Percentiles rank a stretch among this genome's conserved stretches.
Evolutionary conservation across 805 yeast genomes (phyloP).

Genomic region (Debaryomyces prosopidis): DNA sequence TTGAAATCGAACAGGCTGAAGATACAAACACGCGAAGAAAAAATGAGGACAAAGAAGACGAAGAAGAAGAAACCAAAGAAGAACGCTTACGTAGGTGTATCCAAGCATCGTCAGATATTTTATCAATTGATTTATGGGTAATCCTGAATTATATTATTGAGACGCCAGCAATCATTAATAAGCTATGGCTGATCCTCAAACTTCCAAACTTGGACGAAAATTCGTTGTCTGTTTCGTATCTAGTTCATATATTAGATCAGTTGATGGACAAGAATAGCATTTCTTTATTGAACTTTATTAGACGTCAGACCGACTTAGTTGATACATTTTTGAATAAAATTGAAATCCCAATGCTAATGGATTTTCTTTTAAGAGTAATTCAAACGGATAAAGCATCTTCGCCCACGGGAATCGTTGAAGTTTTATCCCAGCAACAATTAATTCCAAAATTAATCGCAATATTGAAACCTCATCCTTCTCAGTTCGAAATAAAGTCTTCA

Average conservation of each 20-base stretch:
- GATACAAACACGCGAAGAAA: conserved; percentile 1
- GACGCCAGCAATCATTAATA: conserved; percentile 39
- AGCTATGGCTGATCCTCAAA: conserved; percentile 40
- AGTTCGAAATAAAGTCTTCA: conserved; percentile 36
- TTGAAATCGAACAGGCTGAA: conserved; percentile 10
- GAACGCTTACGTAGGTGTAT: conserved; percentile 37
- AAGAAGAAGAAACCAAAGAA: conserved; percentile 27
- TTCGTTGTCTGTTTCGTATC: conserved; percentile 39
- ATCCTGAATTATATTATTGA: conserved; percentile 44
- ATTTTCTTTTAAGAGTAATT: conserved; percentile 81
- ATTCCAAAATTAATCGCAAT: conserved; percentile 72
- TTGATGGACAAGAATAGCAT: conserved; percentile 61
- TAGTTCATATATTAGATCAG: conserved; percentile 76
- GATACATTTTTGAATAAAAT: conserved; percentile 81
- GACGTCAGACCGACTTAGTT: conserved; percentile 68
- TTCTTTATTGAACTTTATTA: conserved; percentile 70
- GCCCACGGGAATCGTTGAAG: conserved; percentile 83
- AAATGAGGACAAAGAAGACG: conserved; percentile 13
- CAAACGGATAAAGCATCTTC: conserved; percentile 90
- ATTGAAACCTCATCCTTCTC: conserved; percentile 64
- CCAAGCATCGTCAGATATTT: conserved; percentile 41
- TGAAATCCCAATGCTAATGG: conserved; percentile 94
- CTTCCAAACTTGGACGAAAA: conserved; percentile 33
- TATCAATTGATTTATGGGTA: conserved; percentile 43
- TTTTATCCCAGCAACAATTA: conserved; percentile 68